These are phyloP conservation scores for Pseudotulostoma volvatum DNA, from an alignment of 495 filamentous ascomycete species.

Conservation along the genomic window DNA sequence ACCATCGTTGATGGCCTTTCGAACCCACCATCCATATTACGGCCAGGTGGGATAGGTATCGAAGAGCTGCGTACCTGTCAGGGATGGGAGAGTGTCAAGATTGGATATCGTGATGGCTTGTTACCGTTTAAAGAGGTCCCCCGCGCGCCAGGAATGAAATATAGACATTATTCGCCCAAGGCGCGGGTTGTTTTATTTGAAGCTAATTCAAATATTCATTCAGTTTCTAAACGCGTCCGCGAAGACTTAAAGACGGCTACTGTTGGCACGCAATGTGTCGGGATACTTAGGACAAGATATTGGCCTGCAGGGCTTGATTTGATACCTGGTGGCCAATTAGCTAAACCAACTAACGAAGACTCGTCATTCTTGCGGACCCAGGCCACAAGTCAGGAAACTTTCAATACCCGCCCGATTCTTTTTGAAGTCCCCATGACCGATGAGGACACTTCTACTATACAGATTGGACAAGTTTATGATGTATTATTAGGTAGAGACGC, in stretches of 20 bases:
- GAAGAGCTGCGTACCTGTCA: slow-evolving; percentile 56
- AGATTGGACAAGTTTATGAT: slow-evolving; percentile 15
- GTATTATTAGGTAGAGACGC: slow-evolving; percentile 50
- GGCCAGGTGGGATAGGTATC: slow-evolving; percentile 82
- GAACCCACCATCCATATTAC: slow-evolving; percentile 59
- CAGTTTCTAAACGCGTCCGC: slow-evolving; percentile 18
- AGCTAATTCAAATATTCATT: slow-evolving; percentile 18
- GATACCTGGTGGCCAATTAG: slow-evolving; percentile 10
- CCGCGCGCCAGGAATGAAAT: slow-evolving; percentile 94
- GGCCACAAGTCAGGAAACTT: background rate
- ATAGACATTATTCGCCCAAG: slow-evolving; percentile 90
- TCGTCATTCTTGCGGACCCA: background rate
- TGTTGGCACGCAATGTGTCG: slow-evolving; percentile 26
- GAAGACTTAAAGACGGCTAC: slow-evolving; percentile 22
- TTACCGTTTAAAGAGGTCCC: slow-evolving; percentile 37
- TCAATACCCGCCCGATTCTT: background rate
- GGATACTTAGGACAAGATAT: slow-evolving; percentile 29
- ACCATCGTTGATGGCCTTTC: slow-evolving; percentile 90
- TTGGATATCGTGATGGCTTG: slow-evolving; percentile 55
- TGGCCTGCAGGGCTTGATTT: slow-evolving; percentile 26
- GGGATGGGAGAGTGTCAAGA: slow-evolving; percentile 64
- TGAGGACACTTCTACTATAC: background rate
- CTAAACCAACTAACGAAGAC: slow-evolving; percentile 7
- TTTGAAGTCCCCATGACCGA: background rate
- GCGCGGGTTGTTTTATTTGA: slow-evolving; percentile 79